Conservation (phyloP, 371 early-diverging fungal species). For the Mucor piriformis region DNA sequence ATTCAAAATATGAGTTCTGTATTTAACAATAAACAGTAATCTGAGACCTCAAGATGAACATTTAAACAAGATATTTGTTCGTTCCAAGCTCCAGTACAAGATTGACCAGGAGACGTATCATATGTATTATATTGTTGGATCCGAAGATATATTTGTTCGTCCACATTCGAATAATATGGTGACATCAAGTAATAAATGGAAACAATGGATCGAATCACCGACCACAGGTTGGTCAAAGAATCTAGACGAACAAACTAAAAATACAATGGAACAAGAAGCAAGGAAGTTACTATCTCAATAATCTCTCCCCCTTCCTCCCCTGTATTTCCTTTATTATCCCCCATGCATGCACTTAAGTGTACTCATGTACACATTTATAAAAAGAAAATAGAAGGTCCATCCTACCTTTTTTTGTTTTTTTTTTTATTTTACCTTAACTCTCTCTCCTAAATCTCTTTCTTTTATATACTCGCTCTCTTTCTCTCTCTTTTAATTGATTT, state of each 20-base stretch:
- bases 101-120: slow-evolving; percentile 74
- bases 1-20: background rate
- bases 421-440: too few relatives aligned
- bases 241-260: slow-evolving; percentile 25
- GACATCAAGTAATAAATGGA: slow-evolving; percentile 3
- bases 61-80: slow-evolving; percentile 61
- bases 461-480: too few relatives aligned
- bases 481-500: too few relatives aligned
- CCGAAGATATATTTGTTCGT: slow-evolving; percentile 64
- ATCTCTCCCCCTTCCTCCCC: too few relatives aligned
- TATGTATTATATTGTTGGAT: slow-evolving; percentile 55
- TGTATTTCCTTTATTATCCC: too few relatives aligned
- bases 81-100: slow-evolving; percentile 85
- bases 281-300: slow-evolving; percentile 15
- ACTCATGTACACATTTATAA: too few relatives aligned
- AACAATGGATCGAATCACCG: slow-evolving; percentile 30
- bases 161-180: slow-evolving; percentile 15
- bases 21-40: slow-evolving; percentile 32
- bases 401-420: too few relatives aligned
- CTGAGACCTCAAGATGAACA: slow-evolving; percentile 83
- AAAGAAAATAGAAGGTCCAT: too few relatives aligned
- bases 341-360: too few relatives aligned
- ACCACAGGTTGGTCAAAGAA: slow-evolving; percentile 40
- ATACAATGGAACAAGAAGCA: slow-evolving; percentile 33
- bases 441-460: too few relatives aligned